Percentiles rank a stretch among this genome's conserved stretches.
Conservation (phyloP, 2,329 filamentous ascomycete species). For the Fusarium pilosicola region DNA sequence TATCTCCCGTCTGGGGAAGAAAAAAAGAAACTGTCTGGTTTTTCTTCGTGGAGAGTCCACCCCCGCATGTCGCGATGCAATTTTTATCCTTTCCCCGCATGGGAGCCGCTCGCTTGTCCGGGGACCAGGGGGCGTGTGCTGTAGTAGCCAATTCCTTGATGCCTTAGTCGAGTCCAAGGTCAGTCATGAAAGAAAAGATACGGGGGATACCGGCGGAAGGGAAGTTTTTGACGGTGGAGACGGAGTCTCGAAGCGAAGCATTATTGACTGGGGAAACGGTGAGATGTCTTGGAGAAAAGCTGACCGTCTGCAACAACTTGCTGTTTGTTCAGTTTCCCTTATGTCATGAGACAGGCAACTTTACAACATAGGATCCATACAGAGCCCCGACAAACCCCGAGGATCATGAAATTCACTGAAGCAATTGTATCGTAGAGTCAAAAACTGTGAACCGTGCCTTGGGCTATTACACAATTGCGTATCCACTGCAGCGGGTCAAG, state of each 20-base stretch:
- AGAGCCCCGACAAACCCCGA: conserved; percentile 12
- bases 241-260: conserved; percentile 10
- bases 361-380: conserved; percentile 31
- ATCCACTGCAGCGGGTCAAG: conserved; percentile 31
- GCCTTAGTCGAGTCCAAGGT: neutral
- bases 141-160: neutral
- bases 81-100: conserved; percentile 38
- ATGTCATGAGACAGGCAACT: conserved; percentile 29
- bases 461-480: conserved; percentile 37
- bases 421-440: neutral
- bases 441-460: conserved; percentile 1
- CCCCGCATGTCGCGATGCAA: conserved; percentile 35
- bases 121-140: conserved; percentile 27
- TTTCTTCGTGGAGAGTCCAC: conserved; percentile 27
- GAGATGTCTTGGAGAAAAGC: neutral
- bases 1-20: conserved; percentile 28
- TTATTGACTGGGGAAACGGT: conserved; percentile 1
- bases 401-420: conserved; percentile 27
- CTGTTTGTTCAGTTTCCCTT: conserved; percentile 16
- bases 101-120: conserved; percentile 36
- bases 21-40: neutral
- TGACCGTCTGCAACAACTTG: neutral
- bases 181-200: conserved; percentile 6
- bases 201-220: conserved; percentile 30
- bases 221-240: conserved; percentile 30